Base-by-base conservation (phyloP, 768 basidiomycete genomes). In the Sistotremastrum niveocremeum region DNA sequence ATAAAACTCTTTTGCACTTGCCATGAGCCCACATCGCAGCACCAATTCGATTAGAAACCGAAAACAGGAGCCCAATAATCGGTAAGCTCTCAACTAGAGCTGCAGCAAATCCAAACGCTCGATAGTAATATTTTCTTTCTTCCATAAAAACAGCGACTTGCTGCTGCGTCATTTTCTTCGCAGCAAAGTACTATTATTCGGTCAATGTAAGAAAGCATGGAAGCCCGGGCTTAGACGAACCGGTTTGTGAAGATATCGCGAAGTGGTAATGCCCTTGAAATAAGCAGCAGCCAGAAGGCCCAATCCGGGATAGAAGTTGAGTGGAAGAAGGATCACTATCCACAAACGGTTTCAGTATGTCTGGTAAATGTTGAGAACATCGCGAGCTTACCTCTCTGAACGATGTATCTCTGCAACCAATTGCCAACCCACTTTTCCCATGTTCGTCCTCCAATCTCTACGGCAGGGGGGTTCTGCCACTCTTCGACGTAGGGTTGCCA, bases 11-110 rank as follows among this genome's bases (percentile, higher is more conserved):
- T 2, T 34, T 20, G 31, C 29, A 55, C 68, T 10, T 46, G 84
- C 82, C 84, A 51, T 81, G 77, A 4, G 85, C 84, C 83, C 89
- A 95, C 91, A 95, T 94, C 1, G 89, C 89, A 2, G 87, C 91
- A 5, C 90, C 90, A 29, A 94, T 74, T 5, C 87, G 72, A 58
- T 94, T 93, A 0, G 87, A 90, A 11, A 94, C 68, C 2, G 80
- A 80, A 58, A 94, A 88, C 7, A 83, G 61, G 4, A 94, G 63
- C 0, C 91, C 91, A 3, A 89, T 56, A 48, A 95, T 72, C 0
- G 91, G 91, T 0, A 94, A 63, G 2, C 73, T 71, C 62, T 95
- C 91, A 2, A 91, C 66, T 4, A 94, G 64, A 0, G 88, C 79
- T 0, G 91, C 85, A 0, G 75, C 60, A 57, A 94, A 91, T 4